Evolutionary conservation across 2,329 filamentous ascomycete genomes (phyloP).

Genomic region (Fusarium sp.): DNA sequence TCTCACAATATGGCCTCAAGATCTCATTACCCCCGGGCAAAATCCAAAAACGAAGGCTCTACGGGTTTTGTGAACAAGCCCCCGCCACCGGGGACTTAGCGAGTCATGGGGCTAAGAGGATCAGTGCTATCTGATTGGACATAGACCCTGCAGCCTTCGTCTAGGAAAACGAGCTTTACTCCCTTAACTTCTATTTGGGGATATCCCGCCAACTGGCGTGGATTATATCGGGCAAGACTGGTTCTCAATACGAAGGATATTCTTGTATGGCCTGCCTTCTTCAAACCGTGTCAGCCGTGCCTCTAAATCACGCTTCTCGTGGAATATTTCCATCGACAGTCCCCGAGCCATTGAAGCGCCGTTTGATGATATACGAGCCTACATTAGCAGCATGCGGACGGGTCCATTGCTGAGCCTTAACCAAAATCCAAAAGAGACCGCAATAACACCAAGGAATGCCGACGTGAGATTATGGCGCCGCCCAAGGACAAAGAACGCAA

Average conservation of each 20-base stretch:
- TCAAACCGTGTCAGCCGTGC: conserved; percentile 44
- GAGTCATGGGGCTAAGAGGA: conserved; percentile 50
- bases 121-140: conserved; percentile 45
- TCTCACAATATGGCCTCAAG: conserved; percentile 48
- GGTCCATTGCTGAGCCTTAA: conserved; percentile 18
- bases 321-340: conserved; percentile 48
- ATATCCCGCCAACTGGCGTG: conserved; percentile 48
- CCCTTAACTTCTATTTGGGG: conserved; percentile 50
- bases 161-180: conserved; percentile 51
- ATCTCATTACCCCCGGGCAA: conserved; percentile 35
- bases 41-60: conserved; percentile 32
- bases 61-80: conserved; percentile 41
- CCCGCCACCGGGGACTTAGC: conserved; percentile 47
- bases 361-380: conserved; percentile 45
- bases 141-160: conserved; percentile 46
- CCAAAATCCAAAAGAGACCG: conserved; percentile 31
- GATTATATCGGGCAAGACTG: conserved; percentile 49
- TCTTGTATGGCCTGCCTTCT: conserved; percentile 45
- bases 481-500: conserved; percentile 57
- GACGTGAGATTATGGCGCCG: conserved; percentile 51
- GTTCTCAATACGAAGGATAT: conserved; percentile 49
- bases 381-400: conserved; percentile 45
- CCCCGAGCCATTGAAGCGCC: conserved; percentile 43
- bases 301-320: conserved; percentile 41
- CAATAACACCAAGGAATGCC: conserved; percentile 34